Conservation (phyloP, 2,329 filamentous ascomycete genomes). For the Fusarium sp. region DNA sequence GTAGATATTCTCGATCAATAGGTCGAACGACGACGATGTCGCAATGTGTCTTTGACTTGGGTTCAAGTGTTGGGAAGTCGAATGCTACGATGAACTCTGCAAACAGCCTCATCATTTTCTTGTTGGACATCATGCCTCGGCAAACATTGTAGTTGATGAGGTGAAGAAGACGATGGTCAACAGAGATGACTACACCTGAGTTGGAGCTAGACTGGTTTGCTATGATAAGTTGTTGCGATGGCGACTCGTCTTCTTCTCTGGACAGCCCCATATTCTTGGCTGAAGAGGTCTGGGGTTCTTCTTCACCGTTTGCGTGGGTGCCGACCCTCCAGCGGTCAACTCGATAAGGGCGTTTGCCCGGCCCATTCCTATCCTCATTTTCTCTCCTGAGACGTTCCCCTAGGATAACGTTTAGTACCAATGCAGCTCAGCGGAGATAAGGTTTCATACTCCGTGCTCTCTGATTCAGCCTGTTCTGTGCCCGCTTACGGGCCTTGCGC, state of each 20-base stretch:
- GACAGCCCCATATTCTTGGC: accelerated
- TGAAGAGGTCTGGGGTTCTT: background rate
- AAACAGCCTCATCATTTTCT: background rate
- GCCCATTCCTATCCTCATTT: background rate
- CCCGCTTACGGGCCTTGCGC: constrained; percentile 10
- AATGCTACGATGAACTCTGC: background rate
- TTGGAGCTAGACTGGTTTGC: accelerated
- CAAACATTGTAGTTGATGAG: constrained; percentile 25
- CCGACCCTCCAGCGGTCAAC: constrained; percentile 23
- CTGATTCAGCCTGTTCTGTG: constrained; percentile 28
- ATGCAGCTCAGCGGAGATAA: background rate
- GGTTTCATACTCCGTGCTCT: constrained; percentile 21
- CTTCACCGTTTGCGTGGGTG: background rate
- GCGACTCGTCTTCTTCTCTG: background rate
- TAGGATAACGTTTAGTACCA: background rate
- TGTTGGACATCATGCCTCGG: constrained; percentile 18
- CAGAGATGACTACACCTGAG: background rate
- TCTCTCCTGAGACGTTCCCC: constrained; percentile 2
- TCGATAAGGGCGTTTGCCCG: constrained; percentile 1
- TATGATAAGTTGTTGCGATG: too few relatives aligned
- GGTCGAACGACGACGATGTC: background rate
- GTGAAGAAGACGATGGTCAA: constrained; percentile 19
- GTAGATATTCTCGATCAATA: background rate
- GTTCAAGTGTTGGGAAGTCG: background rate
- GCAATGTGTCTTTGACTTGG: background rate